phyloP scores from a whole-genome alignment of 73 alveolate genomes.

The Paramecium biaurelia region DNA sequence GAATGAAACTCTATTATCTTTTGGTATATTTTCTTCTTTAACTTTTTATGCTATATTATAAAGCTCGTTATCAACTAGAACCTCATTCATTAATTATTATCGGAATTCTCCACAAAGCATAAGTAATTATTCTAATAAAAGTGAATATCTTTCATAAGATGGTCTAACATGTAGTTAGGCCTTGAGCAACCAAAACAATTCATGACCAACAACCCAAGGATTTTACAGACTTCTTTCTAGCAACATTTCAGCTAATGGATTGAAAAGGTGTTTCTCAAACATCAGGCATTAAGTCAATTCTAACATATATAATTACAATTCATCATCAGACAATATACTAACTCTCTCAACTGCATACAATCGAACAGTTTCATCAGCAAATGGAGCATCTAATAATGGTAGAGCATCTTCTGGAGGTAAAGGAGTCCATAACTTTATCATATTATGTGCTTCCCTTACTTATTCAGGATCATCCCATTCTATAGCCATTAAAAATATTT shows the following conservation, averaged over 20 bases:
- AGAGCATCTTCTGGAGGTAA: constrained; percentile 88
- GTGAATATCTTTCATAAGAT: constrained; percentile 79
- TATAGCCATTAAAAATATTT: constrained; percentile 65
- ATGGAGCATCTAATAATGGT: constrained; percentile 78
- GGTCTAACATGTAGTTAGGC: constrained; percentile 75
- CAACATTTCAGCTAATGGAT: constrained; percentile 94
- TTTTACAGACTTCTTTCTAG: constrained; percentile 86
- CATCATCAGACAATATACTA: constrained; percentile 90
- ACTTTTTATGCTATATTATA: constrained; percentile 54
- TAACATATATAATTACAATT: constrained; percentile 87
- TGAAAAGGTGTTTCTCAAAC: constrained; percentile 90
- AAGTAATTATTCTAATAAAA: constrained; percentile 75
- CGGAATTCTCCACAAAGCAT: constrained; percentile 83
- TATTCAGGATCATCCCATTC: constrained; percentile 68
- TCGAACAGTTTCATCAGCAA: constrained; percentile 84
- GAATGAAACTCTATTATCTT: constrained; percentile 37
- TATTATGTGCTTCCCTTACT: constrained; percentile 67
- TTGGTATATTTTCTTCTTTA: neutral
- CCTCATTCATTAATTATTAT: constrained; percentile 70
- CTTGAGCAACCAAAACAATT: constrained; percentile 87
- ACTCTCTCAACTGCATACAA: constrained; percentile 88
- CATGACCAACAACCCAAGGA: constrained; percentile 94
- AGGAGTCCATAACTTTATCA: constrained; percentile 78
- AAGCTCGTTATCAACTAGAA: constrained; percentile 65
- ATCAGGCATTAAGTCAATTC: constrained; percentile 88